Conservation (phyloP, 305 asterid species). For the Ajuga reptans region DNA sequence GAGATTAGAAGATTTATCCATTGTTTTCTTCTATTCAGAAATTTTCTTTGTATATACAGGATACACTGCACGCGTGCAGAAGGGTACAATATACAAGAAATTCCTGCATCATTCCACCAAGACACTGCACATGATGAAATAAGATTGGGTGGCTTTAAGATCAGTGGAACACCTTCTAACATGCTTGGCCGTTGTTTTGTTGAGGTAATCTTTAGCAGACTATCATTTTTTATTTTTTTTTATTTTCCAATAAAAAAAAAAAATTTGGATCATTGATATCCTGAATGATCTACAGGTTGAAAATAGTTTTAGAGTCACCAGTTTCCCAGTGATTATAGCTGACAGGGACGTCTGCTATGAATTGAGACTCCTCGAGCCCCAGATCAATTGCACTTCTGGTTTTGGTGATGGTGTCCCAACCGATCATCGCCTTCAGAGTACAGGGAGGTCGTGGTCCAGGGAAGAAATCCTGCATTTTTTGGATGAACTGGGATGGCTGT, state of each 20-base stretch:
- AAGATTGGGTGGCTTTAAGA: conserved; percentile 42
- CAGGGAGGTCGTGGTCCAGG: conserved; percentile 34
- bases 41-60: conserved; percentile 39
- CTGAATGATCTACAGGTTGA: conserved; percentile 44
- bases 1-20: neutral
- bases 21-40: neutral
- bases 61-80: conserved; percentile 58
- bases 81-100: conserved; percentile 34
- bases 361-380: conserved; percentile 59
- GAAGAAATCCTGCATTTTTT: conserved; percentile 54
- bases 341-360: conserved; percentile 57
- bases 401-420: conserved; percentile 15
- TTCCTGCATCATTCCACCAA: conserved; percentile 27
- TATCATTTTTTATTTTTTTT: neutral
- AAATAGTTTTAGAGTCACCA: conserved; percentile 43
- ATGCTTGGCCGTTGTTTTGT: conserved; percentile 67
- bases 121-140: conserved; percentile 40
- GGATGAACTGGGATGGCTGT: conserved; percentile 87
- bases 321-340: conserved; percentile 69
- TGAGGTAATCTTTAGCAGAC: conserved; percentile 43
- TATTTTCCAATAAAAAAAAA: neutral
- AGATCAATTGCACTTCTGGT: conserved; percentile 29
- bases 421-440: conserved; percentile 23
- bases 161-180: conserved; percentile 30
- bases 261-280: conserved; percentile 1